Base-by-base conservation (phyloP, 192 early-diverging fungal genomes). In the Backusella circina region DNA sequence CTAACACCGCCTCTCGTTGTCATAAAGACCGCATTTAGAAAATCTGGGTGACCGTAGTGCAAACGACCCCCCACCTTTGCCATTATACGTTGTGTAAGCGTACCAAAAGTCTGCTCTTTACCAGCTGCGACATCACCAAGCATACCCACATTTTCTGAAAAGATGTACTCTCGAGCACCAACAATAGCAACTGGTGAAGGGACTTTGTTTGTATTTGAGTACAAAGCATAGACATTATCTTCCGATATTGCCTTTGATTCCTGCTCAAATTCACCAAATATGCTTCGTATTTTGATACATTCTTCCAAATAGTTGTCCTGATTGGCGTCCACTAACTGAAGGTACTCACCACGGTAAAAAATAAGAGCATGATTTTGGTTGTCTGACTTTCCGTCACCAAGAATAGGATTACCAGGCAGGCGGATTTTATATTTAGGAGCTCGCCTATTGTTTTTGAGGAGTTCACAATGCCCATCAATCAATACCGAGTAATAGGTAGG, bases 271-370 rank as follows among this genome's bases (percentile, higher is more conserved):
- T 93, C 91, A 41, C 87, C 85, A 32, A 93, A 84, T 28, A 93
- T 87, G 76, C 88, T 91, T 44, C 92, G 87, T 51, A 93, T 90
- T 83, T 93, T 93, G 78, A 93, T 74, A 44, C 86, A 86, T 84
- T 92, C 91, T 74, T 93, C 92, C 39, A 93, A 83, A 78, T 93
- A 93, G 82, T 93, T 91, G 82, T 93, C 92, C 82, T 92, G 91
- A 68, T 93, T 93, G 41, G 92, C 92, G 66, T 93, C 92, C 28
- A 93, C 90, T 1, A 92, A 84, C 80, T 93, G 90, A 67, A 93
- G 65, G 65, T 93, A 92, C 80, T 93, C 92, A 38, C 92, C 92
- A 47, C 92, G 90, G 36, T 85, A 86, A 71, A 91, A 93, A 61
- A 92, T 86, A 57, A 93, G 80, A 33, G 90, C 86, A 75, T 91